phyloP scores from a whole-genome alignment of 305 asterid genomes.

The Stenogyne calaminthoides region DNA sequence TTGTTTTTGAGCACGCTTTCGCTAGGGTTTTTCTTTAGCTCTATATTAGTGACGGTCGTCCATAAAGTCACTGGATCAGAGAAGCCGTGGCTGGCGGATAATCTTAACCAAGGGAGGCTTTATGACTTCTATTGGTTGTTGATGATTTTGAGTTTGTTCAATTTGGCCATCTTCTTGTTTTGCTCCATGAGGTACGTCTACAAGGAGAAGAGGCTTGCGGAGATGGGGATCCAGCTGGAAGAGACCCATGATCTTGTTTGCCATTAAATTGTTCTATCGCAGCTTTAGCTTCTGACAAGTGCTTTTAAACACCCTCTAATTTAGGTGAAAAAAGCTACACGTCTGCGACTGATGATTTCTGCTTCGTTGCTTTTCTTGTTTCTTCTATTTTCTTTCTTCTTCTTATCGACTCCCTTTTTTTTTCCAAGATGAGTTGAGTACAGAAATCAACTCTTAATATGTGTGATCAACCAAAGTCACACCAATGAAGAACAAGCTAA shows the following conservation, averaged over 20 bases:
- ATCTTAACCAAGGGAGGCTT: constrained; percentile 66
- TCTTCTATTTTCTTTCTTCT: background rate
- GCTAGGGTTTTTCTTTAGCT: constrained; percentile 74
- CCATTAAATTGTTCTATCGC: too few species aligned
- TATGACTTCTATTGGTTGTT: constrained; percentile 77
- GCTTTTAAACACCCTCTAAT: too few species aligned
- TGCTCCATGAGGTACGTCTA: constrained; percentile 61
- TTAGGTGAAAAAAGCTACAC: too few species aligned
- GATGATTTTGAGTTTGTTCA: constrained; percentile 57
- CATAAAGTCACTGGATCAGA: constrained; percentile 45
- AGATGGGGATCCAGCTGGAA: constrained; percentile 66
- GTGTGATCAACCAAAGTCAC: constrained; percentile 2
- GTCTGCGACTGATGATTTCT: too few species aligned
- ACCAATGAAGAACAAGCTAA: background rate
- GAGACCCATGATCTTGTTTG: constrained; percentile 38
- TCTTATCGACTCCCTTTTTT: background rate
- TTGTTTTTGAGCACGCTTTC: constrained; percentile 71
- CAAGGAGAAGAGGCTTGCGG: constrained; percentile 82
- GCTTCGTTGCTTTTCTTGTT: background rate
- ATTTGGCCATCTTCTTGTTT: constrained; percentile 47
- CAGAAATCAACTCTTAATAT: background rate
- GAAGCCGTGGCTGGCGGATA: constrained; percentile 72
- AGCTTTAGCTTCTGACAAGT: too few species aligned
- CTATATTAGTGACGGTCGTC: constrained; percentile 58
- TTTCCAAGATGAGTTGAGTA: background rate